phyloP scores from a whole-genome alignment of 805 yeast species.

The Yueomyces sp. region DNA sequence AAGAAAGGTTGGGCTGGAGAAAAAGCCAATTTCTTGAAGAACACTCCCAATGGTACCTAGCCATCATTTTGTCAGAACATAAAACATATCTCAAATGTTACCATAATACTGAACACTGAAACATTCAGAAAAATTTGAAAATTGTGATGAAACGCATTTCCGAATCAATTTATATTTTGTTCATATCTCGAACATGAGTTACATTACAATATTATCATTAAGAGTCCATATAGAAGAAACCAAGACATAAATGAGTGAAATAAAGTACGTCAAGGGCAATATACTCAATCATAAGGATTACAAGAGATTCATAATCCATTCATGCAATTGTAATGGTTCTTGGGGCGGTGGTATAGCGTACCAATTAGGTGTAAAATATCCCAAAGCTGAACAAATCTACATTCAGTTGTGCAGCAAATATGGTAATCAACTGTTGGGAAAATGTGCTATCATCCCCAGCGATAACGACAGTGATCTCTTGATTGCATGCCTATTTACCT shows the following conservation, averaged over 20 bases:
- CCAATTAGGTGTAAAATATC: constrained; percentile 39
- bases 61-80: neutral
- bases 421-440: constrained; percentile 34
- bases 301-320: constrained; percentile 50
- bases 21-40: neutral
- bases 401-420: constrained; percentile 11
- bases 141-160: too few relatives aligned
- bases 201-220: too few relatives aligned
- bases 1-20: neutral
- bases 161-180: too few relatives aligned
- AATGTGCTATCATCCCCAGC: constrained; percentile 16
- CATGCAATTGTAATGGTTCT: constrained; percentile 64
- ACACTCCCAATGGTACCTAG: neutral
- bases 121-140: too few relatives aligned
- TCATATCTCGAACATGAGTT: too few relatives aligned
- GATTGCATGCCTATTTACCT: constrained; percentile 65
- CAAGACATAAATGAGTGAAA: neutral
- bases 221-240: too few relatives aligned
- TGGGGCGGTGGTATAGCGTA: constrained; percentile 86
- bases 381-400: constrained; percentile 42
- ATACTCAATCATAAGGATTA: constrained; percentile 4
- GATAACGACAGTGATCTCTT: constrained; percentile 8
- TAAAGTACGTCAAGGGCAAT: constrained; percentile 11
- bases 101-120: too few relatives aligned
- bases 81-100: too few relatives aligned